These are phyloP conservation scores for Onygena corvina DNA, from an alignment of 2,329 filamentous ascomycete genomes.

Conservation along the genomic window DNA sequence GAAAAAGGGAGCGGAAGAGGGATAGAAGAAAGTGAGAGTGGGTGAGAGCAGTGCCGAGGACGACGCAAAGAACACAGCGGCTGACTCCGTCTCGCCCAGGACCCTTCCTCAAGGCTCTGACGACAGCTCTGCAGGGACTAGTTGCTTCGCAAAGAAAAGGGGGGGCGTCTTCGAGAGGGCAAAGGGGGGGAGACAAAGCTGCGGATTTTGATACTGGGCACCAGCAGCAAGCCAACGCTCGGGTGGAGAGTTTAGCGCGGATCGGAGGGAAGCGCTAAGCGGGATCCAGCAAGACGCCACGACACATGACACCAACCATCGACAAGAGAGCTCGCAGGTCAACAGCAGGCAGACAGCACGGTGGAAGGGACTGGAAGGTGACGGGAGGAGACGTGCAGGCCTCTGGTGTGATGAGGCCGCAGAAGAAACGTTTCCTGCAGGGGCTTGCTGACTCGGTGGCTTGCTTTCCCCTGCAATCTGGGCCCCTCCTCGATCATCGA, in stretches of 20 bases:
- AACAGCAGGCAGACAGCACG: not conserved
- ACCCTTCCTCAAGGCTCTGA: not conserved
- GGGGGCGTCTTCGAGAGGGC: not conserved
- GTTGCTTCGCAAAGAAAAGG: not conserved
- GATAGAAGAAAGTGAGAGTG: slow-evolving; percentile 5
- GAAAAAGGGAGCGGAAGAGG: slow-evolving; percentile 8
- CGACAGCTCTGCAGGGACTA: not conserved
- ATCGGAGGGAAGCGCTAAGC: slow-evolving; percentile 8
- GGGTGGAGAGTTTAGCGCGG: slow-evolving; percentile 8
- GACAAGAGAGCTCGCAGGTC: not conserved
- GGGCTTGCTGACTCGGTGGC: not conserved
- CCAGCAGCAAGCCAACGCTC: not conserved
- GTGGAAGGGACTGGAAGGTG: not conserved
- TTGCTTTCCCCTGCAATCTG: slow-evolving; percentile 3
- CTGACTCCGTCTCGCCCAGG: not conserved
- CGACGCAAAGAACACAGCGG: not conserved
- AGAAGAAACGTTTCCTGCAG: not conserved
- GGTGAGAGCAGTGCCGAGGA: not conserved
- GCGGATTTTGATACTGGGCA: slow-evolving; percentile 5
- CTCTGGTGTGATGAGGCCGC: not conserved
- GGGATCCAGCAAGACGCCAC: slow-evolving; percentile 7
- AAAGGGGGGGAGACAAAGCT: not conserved
- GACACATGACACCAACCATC: slow-evolving; percentile 5
- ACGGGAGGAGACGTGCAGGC: not conserved
- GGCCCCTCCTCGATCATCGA: not conserved